These are phyloP conservation scores for Crithidia sp. DNA, from an alignment of 208 protist species.

Conservation along the genomic window DNA sequence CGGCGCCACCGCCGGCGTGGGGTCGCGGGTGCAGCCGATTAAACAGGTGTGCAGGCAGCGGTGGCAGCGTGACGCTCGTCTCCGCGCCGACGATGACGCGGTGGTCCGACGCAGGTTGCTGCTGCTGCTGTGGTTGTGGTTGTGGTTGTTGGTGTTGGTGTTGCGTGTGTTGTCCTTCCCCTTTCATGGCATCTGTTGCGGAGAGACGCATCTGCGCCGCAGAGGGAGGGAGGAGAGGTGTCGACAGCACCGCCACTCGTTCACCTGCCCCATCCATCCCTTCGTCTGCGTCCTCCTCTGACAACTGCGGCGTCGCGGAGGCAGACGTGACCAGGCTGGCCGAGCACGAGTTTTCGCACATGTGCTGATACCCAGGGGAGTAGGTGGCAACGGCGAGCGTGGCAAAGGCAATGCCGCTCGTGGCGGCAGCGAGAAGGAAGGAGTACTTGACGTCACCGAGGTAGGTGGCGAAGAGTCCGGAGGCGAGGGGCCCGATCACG, in stretches of 20 bases:
- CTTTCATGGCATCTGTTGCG: no score
- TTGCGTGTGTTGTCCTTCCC: no score
- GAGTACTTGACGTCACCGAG: slow-evolving; percentile 53
- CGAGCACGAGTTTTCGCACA: slow-evolving; percentile 25
- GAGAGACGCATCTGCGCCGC: not conserved
- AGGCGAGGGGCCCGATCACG: slow-evolving; percentile 66
- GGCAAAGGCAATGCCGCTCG: slow-evolving; percentile 38
- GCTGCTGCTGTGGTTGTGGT: no score
- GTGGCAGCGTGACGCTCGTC: slow-evolving; percentile 5
- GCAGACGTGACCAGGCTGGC: slow-evolving; percentile 15
- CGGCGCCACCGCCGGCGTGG: not conserved
- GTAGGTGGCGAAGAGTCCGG: slow-evolving; percentile 50
- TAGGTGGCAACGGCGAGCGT: slow-evolving; percentile 36
- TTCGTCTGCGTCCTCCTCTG: slow-evolving; percentile 21
- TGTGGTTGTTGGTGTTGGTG: not conserved
- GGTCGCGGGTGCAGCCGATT: not conserved
- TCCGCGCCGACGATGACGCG: slow-evolving; percentile 21
- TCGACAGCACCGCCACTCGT: not conserved
- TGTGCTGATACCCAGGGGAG: slow-evolving; percentile 22
- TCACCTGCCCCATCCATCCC: not conserved
- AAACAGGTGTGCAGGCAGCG: not conserved
- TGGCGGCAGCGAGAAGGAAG: slow-evolving; percentile 54
- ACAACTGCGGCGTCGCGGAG: slow-evolving; percentile 4
- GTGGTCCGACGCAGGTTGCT: not conserved
- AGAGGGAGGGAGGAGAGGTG: slow-evolving; percentile 9